Base-by-base conservation (phyloP, 495 filamentous ascomycete genomes). In the Hypoxylon rickii region DNA sequence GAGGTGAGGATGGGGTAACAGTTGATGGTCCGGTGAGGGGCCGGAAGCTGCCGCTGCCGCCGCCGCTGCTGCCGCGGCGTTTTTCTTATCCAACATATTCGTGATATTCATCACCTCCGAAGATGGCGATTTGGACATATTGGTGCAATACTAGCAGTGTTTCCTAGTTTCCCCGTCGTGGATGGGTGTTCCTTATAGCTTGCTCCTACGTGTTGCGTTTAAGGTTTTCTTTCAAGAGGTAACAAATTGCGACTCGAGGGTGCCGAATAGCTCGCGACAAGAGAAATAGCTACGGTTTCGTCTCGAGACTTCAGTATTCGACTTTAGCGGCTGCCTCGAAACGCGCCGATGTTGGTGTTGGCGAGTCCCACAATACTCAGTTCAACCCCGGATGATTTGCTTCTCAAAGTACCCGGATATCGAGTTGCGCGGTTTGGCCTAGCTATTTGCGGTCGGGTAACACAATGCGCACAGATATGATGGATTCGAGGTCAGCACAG, bases 41-140 rank as follows among this genome's bases (percentile, higher is more conserved):
- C 44, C 68, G 1, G 64, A 65, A 34, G 32, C 32, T 5, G n/a
- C n/a, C 3, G 32, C 64, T 12, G 57, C 58, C 18, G 58, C 61
- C 0, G 58, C 77, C 47, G 80, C 76, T 52, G 74, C 67, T 16
- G 79, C 79, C 48, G 77, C 75, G 67, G 82, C 79, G 58, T 76
- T 79, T 73, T 86, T 87, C 52, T 79, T 77, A 61, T 87, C 85
- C 56, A 88, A 68, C 59, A 88, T 86, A 63, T 83, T 84, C 63
- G 83, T 84, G 74, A 88, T 85, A 70, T 88, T 83, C 85, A 88
- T 88, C 53, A 69, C 63, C 6, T 65, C 66, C 0, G 64, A 65
- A 1, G 66, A 64, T 2, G 66, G 66, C 19, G 66, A 61, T 29
- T 62, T 65, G 7, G 66, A 69, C 66, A 69, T 69, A 7, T 16